phyloP scores from a whole-genome alignment of 1,284 basidiomycete species.

The Puccinia polysora region DNA sequence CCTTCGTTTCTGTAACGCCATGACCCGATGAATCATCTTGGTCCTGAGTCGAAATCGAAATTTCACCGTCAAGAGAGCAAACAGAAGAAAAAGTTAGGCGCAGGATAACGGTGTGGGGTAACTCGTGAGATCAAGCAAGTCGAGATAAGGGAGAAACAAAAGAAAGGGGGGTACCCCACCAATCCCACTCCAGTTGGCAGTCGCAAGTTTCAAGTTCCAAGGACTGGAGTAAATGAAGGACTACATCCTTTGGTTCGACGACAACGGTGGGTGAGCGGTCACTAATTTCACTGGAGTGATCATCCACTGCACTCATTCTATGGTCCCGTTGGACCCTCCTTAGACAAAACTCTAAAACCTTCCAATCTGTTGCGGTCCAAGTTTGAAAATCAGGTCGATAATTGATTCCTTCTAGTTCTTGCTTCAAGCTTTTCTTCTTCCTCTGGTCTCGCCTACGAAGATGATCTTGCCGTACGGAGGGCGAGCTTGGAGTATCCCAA shows the following conservation, averaged over 20 bases:
- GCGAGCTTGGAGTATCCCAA: no score
- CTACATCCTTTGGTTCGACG: slow-evolving; percentile 10
- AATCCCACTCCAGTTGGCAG: slow-evolving; percentile 37
- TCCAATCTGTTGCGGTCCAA: slow-evolving; percentile 30
- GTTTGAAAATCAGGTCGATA: slow-evolving; percentile 18
- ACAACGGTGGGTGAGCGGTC: not conserved
- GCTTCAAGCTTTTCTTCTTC: slow-evolving; percentile 3
- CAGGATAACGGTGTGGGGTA: no score
- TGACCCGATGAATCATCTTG: slow-evolving; percentile 27
- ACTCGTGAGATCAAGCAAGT: no score
- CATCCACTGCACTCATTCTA: not conserved
- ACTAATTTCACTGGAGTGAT: not conserved
- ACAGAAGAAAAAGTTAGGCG: no score
- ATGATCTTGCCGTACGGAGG: no score
- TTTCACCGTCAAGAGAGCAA: no score
- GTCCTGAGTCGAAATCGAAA: no score
- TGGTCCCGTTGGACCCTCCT: slow-evolving; percentile 6
- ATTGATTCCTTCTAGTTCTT: slow-evolving; percentile 8
- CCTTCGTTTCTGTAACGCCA: slow-evolving; percentile 27
- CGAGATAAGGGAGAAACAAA: no score
- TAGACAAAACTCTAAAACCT: slow-evolving; percentile 27
- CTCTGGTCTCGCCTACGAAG: not conserved
- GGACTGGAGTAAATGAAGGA: slow-evolving; percentile 16
- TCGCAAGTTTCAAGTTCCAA: slow-evolving; percentile 3
- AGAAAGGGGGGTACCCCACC: slow-evolving; percentile 12